These are phyloP conservation scores for Dinochytrium kinnereticum DNA, from an alignment of 371 early-diverging fungal genomes.

Conservation along the genomic window DNA sequence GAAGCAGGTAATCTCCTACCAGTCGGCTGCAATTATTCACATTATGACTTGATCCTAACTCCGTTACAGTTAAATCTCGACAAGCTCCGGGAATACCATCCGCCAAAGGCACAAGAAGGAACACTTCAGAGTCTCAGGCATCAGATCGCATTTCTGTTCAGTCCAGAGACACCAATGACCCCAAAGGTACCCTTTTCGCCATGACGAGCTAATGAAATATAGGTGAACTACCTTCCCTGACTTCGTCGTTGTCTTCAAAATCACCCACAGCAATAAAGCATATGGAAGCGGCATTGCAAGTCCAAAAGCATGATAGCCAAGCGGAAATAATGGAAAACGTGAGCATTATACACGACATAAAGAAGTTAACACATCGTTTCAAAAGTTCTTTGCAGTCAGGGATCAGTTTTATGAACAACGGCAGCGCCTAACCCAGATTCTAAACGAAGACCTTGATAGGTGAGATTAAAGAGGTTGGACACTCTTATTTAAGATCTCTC, in stretches of 20 bases:
- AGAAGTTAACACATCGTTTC: background rate
- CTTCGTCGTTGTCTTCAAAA: slow-evolving; percentile 14
- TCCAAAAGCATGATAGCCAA: slow-evolving; percentile 34
- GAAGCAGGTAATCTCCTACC: background rate
- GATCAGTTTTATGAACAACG: slow-evolving; percentile 53
- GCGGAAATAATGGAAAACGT: slow-evolving; percentile 46
- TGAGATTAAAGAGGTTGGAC: background rate
- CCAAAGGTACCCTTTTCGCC: background rate
- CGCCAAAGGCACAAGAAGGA: background rate
- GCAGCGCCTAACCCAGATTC: slow-evolving; percentile 43
- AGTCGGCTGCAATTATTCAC: background rate
- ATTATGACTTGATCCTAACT: background rate
- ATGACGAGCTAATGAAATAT: background rate
- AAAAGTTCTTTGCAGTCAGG: slow-evolving; percentile 48
- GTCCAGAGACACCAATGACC: slow-evolving; percentile 2
- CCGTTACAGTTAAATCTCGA: background rate
- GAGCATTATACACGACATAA: background rate
- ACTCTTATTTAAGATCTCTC: background rate
- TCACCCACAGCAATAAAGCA: slow-evolving; percentile 35
- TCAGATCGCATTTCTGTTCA: background rate
- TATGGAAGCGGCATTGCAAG: slow-evolving; percentile 44
- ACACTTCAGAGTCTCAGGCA: background rate
- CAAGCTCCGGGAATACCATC: background rate
- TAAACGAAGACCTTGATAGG: slow-evolving; percentile 50
- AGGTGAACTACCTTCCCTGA: background rate